Base-by-base conservation (phyloP, 305 asterid species). In the Fraxinus greggii region DNA sequence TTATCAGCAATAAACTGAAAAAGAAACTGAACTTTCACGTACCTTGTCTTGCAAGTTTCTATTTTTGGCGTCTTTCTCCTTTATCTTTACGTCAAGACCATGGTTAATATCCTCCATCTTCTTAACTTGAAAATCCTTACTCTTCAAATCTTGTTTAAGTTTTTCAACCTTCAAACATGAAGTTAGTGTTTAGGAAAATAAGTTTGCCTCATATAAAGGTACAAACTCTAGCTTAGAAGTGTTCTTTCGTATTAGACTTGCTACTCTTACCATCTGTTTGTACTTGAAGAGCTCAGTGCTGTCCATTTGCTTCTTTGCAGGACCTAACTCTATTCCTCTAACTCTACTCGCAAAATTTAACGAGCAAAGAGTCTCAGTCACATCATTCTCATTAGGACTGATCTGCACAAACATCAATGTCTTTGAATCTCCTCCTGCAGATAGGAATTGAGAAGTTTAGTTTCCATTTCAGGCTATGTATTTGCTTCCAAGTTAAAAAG, bases 31-130 rank as follows among this genome's bases (percentile, higher is more conserved):
- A n/a, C 5, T 19, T 74, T 24, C 70, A 40, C 77, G 23, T 85
- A 96, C 99, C 99, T 96, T 96, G 72, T 96, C 99, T 88, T 96
- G 99, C 80, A 94, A 87, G 89, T 84, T 93, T 88, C 91, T 86
- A 86, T 85, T 91, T 86, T 88, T 94, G 81, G 85, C 38, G 40
- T 94, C 99, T 86, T 88, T 93, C 79, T 96, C 98, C 88, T 93
- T 96, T 35, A 94, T 74, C 90, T 89, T 96, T 10, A 86, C 86
- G 85, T 94, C 98, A 72, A 96, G 91, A 63, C 93, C 94, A 83
- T 93, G 91, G 89, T 92, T 82, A 35, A 91, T 89, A 84, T 94
- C 99, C 92, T 96, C 98, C 89, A 96, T 85, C 91, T 88, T 96
- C 85, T 89, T 91, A 51, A 90, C 87, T 78, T 94, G 98, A 65